Evolutionary conservation across 2,329 filamentous ascomycete species (phyloP).

Genomic region (Aphanocladium album): DNA sequence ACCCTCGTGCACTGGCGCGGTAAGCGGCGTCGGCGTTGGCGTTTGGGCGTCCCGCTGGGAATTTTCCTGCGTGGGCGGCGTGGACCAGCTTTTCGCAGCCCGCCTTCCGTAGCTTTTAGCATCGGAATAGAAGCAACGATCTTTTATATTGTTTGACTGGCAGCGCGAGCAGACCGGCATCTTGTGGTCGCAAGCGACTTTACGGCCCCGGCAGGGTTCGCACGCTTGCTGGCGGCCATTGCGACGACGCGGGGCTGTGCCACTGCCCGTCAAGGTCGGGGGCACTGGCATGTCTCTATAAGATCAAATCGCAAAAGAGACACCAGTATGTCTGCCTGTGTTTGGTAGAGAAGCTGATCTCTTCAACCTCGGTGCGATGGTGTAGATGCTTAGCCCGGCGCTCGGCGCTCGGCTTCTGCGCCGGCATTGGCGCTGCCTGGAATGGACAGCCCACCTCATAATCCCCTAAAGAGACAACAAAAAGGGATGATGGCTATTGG

Average conservation of each 20-base stretch:
- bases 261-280: neutral
- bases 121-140: no score
- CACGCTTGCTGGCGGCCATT: constrained; percentile 26
- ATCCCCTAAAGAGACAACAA: no score
- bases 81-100: no score
- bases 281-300: neutral
- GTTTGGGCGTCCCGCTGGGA: neutral
- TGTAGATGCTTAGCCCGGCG: neutral
- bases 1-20: neutral
- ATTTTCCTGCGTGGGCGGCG: neutral
- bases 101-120: neutral
- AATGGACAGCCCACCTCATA: neutral
- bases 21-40: constrained; percentile 15
- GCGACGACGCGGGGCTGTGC: constrained; percentile 18
- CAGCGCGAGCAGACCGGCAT: constrained; percentile 37
- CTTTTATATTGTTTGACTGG: constrained; percentile 30
- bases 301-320: neutral
- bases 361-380: no score
- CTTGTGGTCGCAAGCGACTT: constrained; percentile 39
- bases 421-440: no score
- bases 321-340: no score
- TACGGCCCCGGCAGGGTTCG: constrained; percentile 36
- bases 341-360: no score
- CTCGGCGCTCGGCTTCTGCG: neutral
- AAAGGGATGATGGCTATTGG: no score